Evolutionary conservation across 108 stramenopile species (phyloP).

Genomic region (Nitzschia inconspicua): DNA sequence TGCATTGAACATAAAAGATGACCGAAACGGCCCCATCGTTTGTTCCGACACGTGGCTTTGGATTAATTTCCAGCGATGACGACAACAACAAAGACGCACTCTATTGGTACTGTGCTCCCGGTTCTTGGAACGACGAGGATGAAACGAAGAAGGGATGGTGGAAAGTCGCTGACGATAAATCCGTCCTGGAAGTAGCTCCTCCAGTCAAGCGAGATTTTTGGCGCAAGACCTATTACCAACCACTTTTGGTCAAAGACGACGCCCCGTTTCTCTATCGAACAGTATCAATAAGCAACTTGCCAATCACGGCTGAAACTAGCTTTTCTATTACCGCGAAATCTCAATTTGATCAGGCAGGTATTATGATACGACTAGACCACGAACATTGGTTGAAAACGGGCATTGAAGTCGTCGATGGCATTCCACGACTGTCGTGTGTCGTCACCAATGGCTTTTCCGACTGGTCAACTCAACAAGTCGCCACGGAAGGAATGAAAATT

Average conservation of each 20-base stretch:
- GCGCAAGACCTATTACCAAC: conserved; percentile 70
- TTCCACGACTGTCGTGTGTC: conserved; percentile 49
- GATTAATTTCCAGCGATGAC: not conserved
- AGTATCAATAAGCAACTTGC: not conserved
- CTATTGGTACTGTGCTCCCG: conserved; percentile 19
- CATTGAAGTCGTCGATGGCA: conserved; percentile 39
- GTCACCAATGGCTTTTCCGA: conserved; percentile 49
- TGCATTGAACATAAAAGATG: no score
- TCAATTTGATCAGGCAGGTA: conserved; percentile 54
- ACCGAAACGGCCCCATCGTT: no score
- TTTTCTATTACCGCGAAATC: conserved; percentile 26
- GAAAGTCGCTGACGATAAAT: conserved; percentile 13
- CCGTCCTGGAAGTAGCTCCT: conserved; percentile 22
- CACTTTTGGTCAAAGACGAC: conserved; percentile 59
- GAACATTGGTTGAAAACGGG: conserved; percentile 50
- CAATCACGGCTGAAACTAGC: conserved; percentile 13
- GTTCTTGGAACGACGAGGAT: not conserved
- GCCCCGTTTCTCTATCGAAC: conserved; percentile 19
- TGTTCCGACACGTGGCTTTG: no score
- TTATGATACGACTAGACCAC: conserved; percentile 27
- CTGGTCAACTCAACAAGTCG: conserved; percentile 38
- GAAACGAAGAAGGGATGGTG: conserved; percentile 19
- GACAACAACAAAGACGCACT: not conserved
- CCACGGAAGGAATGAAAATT: conserved; percentile 7
- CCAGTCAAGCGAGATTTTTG: conserved; percentile 63